Conservation (phyloP, 305 asterid species). For the Rubia balearica region DNA sequence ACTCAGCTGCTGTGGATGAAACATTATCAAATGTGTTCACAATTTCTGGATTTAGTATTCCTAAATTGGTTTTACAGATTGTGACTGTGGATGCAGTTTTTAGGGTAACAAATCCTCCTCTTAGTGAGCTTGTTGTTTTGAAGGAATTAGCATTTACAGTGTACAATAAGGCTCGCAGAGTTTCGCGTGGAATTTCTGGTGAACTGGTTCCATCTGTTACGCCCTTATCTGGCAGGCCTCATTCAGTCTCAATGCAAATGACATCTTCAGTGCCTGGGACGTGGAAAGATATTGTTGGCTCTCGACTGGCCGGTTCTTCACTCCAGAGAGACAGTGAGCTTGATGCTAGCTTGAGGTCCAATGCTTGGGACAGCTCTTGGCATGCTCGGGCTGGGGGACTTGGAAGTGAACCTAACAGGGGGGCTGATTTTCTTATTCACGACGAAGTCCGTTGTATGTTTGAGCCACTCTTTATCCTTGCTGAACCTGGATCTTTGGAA, state of each 20-base stretch:
- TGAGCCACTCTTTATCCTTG: constrained; percentile 92
- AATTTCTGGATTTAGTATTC: constrained; percentile 83
- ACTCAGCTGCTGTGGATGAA: constrained; percentile 88
- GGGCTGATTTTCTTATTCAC: constrained; percentile 52
- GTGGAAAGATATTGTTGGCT: constrained; percentile 92
- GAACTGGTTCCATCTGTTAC: constrained; percentile 46
- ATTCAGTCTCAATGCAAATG: constrained; percentile 70
- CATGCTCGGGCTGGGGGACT: constrained; percentile 77
- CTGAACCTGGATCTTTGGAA: constrained; percentile 91
- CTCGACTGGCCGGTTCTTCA: constrained; percentile 63
- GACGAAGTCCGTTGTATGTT: constrained; percentile 80
- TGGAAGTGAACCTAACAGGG: constrained; percentile 66
- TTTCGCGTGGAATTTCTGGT: constrained; percentile 65
- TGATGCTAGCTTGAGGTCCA: constrained; percentile 81
- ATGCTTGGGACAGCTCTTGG: constrained; percentile 96
- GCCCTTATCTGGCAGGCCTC: constrained; percentile 61
- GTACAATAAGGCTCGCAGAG: constrained; percentile 88
- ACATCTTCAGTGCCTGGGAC: constrained; percentile 65
- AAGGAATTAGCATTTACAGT: constrained; percentile 98
- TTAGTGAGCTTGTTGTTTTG: constrained; percentile 71
- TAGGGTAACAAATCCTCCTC: constrained; percentile 83
- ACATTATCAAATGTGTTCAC: constrained; percentile 83
- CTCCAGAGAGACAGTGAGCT: constrained; percentile 86
- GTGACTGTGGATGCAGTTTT: constrained; percentile 95
- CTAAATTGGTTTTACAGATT: constrained; percentile 91